A percentile compares a stretch with the other conserved stretches of the same genome.
Evolutionary conservation across 176 grass and related monocot genomes (phyloP).

Genomic region (Carex littledalei): DNA sequence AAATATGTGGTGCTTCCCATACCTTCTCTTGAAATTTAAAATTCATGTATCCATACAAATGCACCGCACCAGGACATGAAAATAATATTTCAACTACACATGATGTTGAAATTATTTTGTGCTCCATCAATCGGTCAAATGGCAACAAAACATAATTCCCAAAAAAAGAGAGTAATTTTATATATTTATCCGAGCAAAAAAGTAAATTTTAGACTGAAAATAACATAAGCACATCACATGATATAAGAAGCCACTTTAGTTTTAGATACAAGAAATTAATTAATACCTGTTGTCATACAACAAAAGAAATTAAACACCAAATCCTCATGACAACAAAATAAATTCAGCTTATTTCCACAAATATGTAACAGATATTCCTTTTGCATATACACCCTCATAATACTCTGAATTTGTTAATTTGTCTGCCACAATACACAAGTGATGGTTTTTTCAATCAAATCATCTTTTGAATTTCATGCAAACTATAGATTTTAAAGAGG

Average conservation of each 20-base stretch:
- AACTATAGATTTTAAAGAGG: background rate
- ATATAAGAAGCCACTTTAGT: background rate
- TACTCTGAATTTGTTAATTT: background rate
- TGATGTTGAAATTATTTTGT: background rate
- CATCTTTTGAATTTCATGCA: background rate
- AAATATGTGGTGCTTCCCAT: background rate
- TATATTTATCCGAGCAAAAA: background rate
- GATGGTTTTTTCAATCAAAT: background rate
- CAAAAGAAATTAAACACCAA: background rate
- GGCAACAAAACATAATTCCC: background rate
- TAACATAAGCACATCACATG: background rate
- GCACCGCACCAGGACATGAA: background rate
- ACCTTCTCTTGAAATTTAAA: background rate
- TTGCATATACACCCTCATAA: conserved; percentile 5
- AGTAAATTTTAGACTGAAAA: background rate
- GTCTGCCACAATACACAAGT: background rate
- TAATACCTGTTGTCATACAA: background rate
- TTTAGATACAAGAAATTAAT: background rate
- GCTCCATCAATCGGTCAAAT: background rate
- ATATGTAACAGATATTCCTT: conserved; percentile 2
- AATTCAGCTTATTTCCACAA: conserved; percentile 1
- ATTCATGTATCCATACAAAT: background rate
- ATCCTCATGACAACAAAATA: background rate
- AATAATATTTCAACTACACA: background rate
- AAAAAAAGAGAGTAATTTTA: background rate